Evolutionary conservation across 2,329 filamentous ascomycete species (phyloP).

Genomic region (Byssochlamys sp.): DNA sequence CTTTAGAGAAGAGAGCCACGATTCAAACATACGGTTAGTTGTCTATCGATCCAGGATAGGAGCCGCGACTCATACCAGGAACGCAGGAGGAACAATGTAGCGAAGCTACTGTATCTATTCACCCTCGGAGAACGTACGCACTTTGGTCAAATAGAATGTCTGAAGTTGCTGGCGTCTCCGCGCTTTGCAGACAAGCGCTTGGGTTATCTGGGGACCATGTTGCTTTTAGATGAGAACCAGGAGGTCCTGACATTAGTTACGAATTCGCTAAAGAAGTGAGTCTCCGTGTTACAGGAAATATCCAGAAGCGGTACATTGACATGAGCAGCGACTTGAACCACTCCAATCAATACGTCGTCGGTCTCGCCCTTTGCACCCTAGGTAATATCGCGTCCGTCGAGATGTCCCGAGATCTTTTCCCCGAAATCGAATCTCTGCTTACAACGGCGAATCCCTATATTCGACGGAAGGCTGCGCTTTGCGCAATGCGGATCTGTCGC

Average conservation of each 20-base stretch:
- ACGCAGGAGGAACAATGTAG: conserved; percentile 89
- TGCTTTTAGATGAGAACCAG: conserved; percentile 94
- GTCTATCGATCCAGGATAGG: neutral
- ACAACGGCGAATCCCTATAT: conserved; percentile 97
- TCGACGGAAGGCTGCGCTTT: conserved; percentile 90
- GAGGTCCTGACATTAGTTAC: conserved; percentile 95
- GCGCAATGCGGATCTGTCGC: conserved; percentile 95
- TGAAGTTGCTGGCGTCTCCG: conserved; percentile 91
- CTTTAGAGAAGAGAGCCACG: conserved; percentile 91
- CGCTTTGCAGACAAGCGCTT: conserved; percentile 95
- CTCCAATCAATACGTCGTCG: conserved; percentile 96
- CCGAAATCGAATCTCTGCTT: conserved; percentile 85
- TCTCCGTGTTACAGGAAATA: neutral
- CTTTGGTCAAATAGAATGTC: conserved; percentile 97
- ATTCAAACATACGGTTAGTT: conserved; percentile 74
- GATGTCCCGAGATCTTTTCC: conserved; percentile 94
- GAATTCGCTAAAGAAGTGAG: conserved; percentile 92
- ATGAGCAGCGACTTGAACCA: conserved; percentile 74
- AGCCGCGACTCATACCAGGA: conserved; percentile 12
- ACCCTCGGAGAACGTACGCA: conserved; percentile 94
- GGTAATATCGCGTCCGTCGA: conserved; percentile 96
- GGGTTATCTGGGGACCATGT: conserved; percentile 90
- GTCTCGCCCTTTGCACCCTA: conserved; percentile 86
- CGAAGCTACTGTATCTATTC: conserved; percentile 95
- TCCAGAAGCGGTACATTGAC: conserved; percentile 24